Conservation (phyloP, 2,329 filamentous ascomycete genomes). For the Colletotrichum spinosum region DNA sequence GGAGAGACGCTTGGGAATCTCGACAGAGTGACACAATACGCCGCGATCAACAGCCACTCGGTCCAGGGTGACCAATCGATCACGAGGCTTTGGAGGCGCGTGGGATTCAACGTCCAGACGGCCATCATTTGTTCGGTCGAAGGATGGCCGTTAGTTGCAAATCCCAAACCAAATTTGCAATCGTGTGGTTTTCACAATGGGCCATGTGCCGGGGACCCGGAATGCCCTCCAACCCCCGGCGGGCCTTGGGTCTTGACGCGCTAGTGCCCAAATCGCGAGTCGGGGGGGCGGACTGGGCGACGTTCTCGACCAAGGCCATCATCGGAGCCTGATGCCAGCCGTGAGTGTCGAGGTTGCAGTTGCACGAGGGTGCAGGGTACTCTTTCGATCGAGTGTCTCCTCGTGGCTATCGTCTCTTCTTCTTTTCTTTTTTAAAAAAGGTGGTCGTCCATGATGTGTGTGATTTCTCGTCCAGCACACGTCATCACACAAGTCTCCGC, state of each 20-base stretch:
- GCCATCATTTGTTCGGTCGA: slow-evolving; percentile 6
- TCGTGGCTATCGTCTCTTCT: no score
- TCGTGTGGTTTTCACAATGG: neutral
- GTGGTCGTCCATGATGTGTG: no score
- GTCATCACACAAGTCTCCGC: no score
- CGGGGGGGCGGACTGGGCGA: no score
- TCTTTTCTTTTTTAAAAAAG: no score
- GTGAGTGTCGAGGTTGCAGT: no score
- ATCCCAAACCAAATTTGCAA: slow-evolving; percentile 8
- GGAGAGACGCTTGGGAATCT: no score
- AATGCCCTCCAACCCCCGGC: slow-evolving; percentile 1
- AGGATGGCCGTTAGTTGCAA: slow-evolving; percentile 8
- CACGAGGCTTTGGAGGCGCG: neutral
- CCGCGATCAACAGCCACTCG: no score
- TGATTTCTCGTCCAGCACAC: no score
- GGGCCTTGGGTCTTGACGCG: slow-evolving; percentile 1
- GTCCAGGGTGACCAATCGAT: slow-evolving; percentile 15
- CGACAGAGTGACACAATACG: no score
- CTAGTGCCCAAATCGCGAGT: neutral
- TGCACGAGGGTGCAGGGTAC: no score
- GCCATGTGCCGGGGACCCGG: slow-evolving; percentile 21
- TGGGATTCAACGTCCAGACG: slow-evolving; percentile 4
- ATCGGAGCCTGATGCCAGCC: neutral
- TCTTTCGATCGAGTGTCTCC: no score
- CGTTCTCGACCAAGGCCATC: neutral